Evolutionary conservation across 2,329 filamentous ascomycete species (phyloP).

Genomic region (Drechslerella dactyloides): DNA sequence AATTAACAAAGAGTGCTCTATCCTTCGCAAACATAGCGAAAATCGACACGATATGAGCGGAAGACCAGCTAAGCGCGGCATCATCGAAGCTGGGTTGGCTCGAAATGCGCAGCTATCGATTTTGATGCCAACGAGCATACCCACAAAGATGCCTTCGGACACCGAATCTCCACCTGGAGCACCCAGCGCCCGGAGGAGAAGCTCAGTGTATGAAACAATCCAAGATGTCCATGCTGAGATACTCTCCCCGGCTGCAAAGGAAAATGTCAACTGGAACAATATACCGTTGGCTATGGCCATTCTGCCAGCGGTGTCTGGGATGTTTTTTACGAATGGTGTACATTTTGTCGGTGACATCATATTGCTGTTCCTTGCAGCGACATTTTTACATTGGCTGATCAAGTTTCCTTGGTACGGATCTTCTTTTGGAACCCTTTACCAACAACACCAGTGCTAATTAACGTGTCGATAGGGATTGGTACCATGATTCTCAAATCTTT

Average conservation of each 20-base stretch:
- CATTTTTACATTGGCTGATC: conserved; percentile 92
- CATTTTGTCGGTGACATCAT: conserved; percentile 84
- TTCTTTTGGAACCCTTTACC: background rate
- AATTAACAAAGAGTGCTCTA: background rate
- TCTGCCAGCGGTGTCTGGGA: conserved; percentile 80
- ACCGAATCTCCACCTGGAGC: conserved; percentile 14
- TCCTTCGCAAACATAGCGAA: background rate
- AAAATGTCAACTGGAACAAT: conserved; percentile 68
- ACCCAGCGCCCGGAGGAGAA: conserved; percentile 27
- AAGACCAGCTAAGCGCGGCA: conserved; percentile 4
- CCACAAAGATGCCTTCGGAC: conserved; percentile 19
- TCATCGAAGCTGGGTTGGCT: conserved; percentile 17
- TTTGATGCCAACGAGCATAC: conserved; percentile 26
- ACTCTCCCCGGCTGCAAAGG: conserved; percentile 39
- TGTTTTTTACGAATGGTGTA: conserved; percentile 84
- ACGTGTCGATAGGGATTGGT: conserved; percentile 61
- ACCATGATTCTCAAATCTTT: conserved; percentile 61
- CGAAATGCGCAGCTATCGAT: conserved; percentile 33
- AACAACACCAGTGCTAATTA: conserved; percentile 10
- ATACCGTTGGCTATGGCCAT: conserved; percentile 83
- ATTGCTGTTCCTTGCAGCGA: conserved; percentile 76
- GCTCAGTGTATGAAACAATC: conserved; percentile 44
- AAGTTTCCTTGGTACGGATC: conserved; percentile 78
- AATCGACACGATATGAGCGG: conserved; percentile 9
- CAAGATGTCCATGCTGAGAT: conserved; percentile 47